Conservation (phyloP, 1,284 basidiomycete species). For the Anthracocystis walkeri region DNA sequence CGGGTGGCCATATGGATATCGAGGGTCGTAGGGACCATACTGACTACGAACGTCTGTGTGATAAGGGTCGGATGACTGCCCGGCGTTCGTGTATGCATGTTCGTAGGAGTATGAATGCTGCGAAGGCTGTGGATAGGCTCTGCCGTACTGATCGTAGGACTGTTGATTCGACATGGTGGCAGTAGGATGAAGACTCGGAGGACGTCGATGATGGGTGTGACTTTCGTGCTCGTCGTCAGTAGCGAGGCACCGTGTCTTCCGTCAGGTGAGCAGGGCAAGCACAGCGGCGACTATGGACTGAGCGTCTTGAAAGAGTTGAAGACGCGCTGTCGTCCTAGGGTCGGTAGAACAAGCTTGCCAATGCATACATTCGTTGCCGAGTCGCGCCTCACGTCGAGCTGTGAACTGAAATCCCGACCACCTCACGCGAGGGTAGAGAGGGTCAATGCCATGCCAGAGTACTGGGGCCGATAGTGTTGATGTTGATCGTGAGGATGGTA, state of each 20-base stretch:
- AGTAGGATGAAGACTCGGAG: neutral
- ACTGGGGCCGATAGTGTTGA: neutral
- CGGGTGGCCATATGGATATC: conserved; percentile 21
- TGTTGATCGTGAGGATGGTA: neutral
- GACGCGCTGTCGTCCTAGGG: too few relatives aligned
- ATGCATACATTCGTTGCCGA: neutral
- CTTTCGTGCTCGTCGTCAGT: neutral
- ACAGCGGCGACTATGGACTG: too few relatives aligned
- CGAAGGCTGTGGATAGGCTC: conserved; percentile 10
- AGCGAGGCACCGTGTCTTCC: neutral
- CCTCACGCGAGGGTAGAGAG: neutral
- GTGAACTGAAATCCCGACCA: neutral
- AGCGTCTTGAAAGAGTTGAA: too few relatives aligned
- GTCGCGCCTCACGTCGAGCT: neutral
- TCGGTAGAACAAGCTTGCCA: too few relatives aligned
- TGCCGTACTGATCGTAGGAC: conserved; percentile 26
- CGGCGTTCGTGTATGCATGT: neutral
- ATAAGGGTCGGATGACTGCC: conserved; percentile 20
- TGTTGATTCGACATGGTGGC: conserved; percentile 30
- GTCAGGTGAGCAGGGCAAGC: too few relatives aligned
- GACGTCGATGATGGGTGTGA: neutral
- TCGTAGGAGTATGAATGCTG: conserved; percentile 16
- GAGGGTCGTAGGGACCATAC: conserved; percentile 43
- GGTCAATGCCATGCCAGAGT: neutral
- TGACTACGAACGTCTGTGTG: conserved; percentile 17